Base-by-base conservation (phyloP, 768 basidiomycete species). In the Lentinula lateritia region DNA sequence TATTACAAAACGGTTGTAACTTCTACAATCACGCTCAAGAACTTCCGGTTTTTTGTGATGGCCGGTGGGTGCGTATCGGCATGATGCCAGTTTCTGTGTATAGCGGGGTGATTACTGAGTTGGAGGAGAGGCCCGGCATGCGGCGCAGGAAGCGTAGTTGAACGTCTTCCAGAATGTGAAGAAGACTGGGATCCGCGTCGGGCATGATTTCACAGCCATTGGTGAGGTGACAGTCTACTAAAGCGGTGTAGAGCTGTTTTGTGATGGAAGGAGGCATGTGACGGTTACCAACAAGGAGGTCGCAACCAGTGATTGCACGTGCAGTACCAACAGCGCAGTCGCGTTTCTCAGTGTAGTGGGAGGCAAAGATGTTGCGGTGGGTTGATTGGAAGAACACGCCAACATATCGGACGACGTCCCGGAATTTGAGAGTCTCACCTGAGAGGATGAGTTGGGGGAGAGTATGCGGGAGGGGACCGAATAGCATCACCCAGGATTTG, bases 81-180 rank as follows among this genome's bases (percentile, higher is more conserved):
- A 58, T 28, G 10, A 58, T 34, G 9, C 57, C 57, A 32, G 57
- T 59, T 41, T 62, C 61, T n/a, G 61, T 62, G 46, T 28, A 62
- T 3, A 62, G 18, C 43, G 45, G 20, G 0, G n/a, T 8, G 9
- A 60, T 7, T 2, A 38, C 23, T 0, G 59, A 60, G 28, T 52
- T 16, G 6, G 3, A 2, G 20, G 18, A 28, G 35, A 60, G 46
- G 20, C 59, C 50, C 13, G 53, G 23, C 8, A 60, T 50, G 18
- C 59, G 7, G n/a, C 59, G n/a, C 16, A 60, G 20, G 34, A 50
- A 54, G 18, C 6, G 5, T 15, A 9, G 3, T 38, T 60, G 59
- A 9, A 18, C 50, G 5, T 18, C 23, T 38, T 60, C 50, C 9
- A 60, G 13, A 6, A 28, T 10, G 1, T 2, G 4, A 50, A 50